Evolutionary conservation across 805 yeast genomes (phyloP).

Genomic region (Monosporozyma yasuniensis): DNA sequence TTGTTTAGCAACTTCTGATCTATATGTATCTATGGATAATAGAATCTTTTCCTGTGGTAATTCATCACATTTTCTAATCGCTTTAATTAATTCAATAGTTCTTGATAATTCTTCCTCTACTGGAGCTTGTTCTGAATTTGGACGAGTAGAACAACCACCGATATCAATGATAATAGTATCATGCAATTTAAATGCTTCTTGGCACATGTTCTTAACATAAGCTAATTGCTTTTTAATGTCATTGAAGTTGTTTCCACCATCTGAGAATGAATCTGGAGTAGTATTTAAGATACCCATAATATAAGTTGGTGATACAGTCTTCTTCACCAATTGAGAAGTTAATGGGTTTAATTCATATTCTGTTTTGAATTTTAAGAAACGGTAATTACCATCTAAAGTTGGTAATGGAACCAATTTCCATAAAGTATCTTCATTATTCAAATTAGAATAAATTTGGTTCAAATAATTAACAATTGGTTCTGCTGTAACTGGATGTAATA

Average conservation of each 20-base stretch:
- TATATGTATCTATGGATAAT: conserved; percentile 82
- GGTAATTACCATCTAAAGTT: conserved; percentile 11
- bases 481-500: conserved; percentile 76
- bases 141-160: conserved; percentile 93
- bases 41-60: conserved; percentile 35
- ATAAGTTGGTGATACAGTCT: conserved; percentile 36
- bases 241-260: conserved; percentile 50
- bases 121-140: conserved; percentile 58
- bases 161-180: conserved; percentile 57
- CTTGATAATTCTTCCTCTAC: conserved; percentile 61
- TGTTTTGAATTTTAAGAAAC: conserved; percentile 20
- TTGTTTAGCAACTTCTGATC: conserved; percentile 62
- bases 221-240: conserved; percentile 35
- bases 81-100: conserved; percentile 59
- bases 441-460: conserved; percentile 38
- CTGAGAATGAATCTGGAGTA: conserved; percentile 94
- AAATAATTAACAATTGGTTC: conserved; percentile 69
- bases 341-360: conserved; percentile 37
- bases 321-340: conserved; percentile 23
- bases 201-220: conserved; percentile 42
- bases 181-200: conserved; percentile 45
- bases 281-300: conserved; percentile 84
- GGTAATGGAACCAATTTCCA: conserved; percentile 42
- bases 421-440: conserved; percentile 45
- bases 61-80: conserved; percentile 41